Evolutionary conservation across 2,329 filamentous ascomycete genomes (phyloP).

Genomic region (Aspergillus oerlinghausenensis): DNA sequence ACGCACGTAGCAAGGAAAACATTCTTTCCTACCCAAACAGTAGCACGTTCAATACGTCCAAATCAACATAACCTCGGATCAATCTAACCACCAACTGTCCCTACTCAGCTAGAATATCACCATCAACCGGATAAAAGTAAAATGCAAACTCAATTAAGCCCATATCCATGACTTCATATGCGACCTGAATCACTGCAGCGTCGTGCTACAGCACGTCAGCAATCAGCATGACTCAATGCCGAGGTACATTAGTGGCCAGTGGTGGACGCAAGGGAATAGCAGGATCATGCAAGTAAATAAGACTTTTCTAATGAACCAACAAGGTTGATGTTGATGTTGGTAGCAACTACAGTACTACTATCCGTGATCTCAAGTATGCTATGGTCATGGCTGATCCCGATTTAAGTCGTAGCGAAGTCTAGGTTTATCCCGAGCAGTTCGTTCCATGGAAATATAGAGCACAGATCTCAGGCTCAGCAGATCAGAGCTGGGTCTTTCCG

Average conservation of each 20-base stretch:
- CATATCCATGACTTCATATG: not conserved
- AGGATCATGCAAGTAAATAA: not conserved
- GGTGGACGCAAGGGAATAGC: not conserved
- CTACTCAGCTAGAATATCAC: not conserved
- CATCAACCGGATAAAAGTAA: not conserved
- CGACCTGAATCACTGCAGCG: not conserved
- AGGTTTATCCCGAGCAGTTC: too few species aligned
- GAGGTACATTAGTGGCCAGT: not conserved
- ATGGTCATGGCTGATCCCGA: too few species aligned
- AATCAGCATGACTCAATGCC: not conserved
- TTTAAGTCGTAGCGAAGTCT: too few species aligned
- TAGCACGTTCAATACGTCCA: too few species aligned
- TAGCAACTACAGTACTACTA: too few species aligned
- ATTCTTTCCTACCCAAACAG: not conserved
- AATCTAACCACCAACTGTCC: not conserved
- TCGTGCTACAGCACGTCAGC: not conserved
- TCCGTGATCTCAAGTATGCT: too few species aligned
- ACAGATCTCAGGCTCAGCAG: not conserved
- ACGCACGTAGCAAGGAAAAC: not conserved
- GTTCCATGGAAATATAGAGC: not conserved
- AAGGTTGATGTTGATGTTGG: too few species aligned
- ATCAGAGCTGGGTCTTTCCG: not conserved
- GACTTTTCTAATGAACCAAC: too few species aligned
- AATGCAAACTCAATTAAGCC: not conserved
- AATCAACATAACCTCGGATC: not conserved